These are phyloP conservation scores for Podaxis pistillaris DNA, from an alignment of 768 basidiomycete genomes.

Conservation along the genomic window DNA sequence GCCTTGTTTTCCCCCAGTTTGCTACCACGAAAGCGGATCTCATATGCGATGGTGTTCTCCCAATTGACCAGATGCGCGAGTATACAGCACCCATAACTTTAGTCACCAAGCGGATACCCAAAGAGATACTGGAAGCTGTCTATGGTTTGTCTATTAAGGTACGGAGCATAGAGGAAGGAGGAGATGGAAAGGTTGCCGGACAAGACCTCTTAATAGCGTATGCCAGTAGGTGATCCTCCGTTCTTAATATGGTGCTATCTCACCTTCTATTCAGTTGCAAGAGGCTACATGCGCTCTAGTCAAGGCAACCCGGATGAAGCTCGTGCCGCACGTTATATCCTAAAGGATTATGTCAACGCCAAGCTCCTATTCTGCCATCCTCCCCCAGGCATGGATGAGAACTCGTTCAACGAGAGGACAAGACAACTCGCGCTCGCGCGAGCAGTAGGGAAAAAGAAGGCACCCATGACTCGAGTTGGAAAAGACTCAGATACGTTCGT, in stretches of 20 bases:
- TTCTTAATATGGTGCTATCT: not conserved
- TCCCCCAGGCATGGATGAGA: constrained; percentile 67
- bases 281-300: constrained; percentile 90
- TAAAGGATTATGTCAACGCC: constrained; percentile 97
- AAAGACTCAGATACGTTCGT: constrained; percentile 87
- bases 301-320: constrained; percentile 98
- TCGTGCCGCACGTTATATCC: constrained; percentile 83
- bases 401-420: constrained; percentile 73
- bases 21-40: constrained; percentile 95
- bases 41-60: constrained; percentile 94
- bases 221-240: constrained; percentile 70
- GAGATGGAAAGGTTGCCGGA: constrained; percentile 69
- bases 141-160: constrained; percentile 83
- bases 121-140: constrained; percentile 79
- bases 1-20: constrained; percentile 97
- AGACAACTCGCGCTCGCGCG: constrained; percentile 59
- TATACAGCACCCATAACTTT: constrained; percentile 82
- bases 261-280: constrained; percentile 63
- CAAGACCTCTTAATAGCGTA: constrained; percentile 85
- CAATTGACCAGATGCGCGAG: constrained; percentile 96
- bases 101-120: constrained; percentile 76
- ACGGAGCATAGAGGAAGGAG: constrained; percentile 73
- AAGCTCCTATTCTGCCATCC: constrained; percentile 89
- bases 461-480: constrained; percentile 81
- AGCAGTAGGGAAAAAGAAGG: constrained; percentile 78